Base-by-base conservation (phyloP, 306 rosid genomes). In the Cucumis cinereus region DNA sequence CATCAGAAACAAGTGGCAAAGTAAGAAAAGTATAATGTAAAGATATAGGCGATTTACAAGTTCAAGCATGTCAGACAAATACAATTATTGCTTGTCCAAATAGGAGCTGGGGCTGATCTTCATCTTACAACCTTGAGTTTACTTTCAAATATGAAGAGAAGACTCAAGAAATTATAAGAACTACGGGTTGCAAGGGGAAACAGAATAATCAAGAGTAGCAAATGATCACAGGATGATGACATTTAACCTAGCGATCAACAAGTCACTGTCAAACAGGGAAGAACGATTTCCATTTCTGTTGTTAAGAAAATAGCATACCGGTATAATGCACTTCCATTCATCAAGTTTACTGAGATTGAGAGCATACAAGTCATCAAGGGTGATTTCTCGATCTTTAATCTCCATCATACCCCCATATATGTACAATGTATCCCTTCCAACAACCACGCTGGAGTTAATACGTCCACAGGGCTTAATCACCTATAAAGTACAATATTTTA, bases 281-380 rank as follows among this genome's bases (percentile, higher is more conserved):
- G 66, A 71, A 41, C 57, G 10, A 45, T 73, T 41, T 47, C 9
- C n/a, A 10, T 13, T 40, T 60, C 38, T 73, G 58, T 72, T 22
- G 41, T 47, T 41, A 78, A 77, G 71, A 62, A 82, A 78, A 76
- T 64, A 79, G 86, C 96, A 79, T 75, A 94, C 99, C 88, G 88
- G 92, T 81, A 92, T 94, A 68, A 92, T 88, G 93, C 99, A 94
- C 87, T 92, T 94, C 99, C 99, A 94, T 79, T 94, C 99, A 15
- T 94, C 99, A 53, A 94, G 99, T 85, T 94, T 94, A 87, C 95
- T 89, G 75, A 94, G 99, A 85, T 90, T 94, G 77, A 94, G 88
- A 80, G 89, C 87, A 81, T 94, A 89, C 85, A 92, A 80, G 86
- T 92, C 99, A 80, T 94, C 97, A 23, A 94, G 99, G 33, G 97